Evolutionary conservation across 306 rosid species (phyloP), one percentile per base, ranked within the genome.

Genomic region (Casuarina glauca): DNA sequence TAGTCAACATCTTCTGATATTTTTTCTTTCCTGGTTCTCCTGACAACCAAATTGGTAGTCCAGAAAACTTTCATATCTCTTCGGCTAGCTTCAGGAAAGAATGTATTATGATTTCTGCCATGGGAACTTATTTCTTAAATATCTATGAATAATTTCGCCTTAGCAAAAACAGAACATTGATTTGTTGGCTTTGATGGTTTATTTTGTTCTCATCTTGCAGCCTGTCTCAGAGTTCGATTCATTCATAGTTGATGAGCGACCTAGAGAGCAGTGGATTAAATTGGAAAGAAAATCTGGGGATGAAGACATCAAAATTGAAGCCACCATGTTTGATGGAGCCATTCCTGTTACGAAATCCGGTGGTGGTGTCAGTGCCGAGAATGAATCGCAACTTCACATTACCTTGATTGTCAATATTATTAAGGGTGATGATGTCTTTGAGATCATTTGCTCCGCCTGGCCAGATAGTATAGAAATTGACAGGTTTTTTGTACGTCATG

Each of bases 381-480:
- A 85, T 63, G 91, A 91, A 48, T 72, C 85, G 84, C 79, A 86
- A 74, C 92, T 88, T 81, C 93, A 88, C 90, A 87, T 91, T 74
- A 87, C 90, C 67, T 55, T 88, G 74, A 70, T 90, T 79, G 87
- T 95, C 52, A 87, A 72, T 76, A 91, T 95, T 69, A 82, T 85
- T 79, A 95, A 92, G 48, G 82, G 82, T 60, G 76, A 73, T 19
- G 74, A 77, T 8, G 79, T 82, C 67, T 78, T 95, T 82, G 97
- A 92, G 85, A 77, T 95, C 68, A 44, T 76, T 84, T 92, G 99
- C 85, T 93, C 96, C 15, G 97, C 88, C 78, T 93, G 97, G 99
- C 91, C 90, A n/a, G 91, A 91, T 77, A 75, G 44, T 43, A 72
- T 93, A 38, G 93, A 86, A 86, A 89, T 92, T 49, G 81, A 86